A percentile compares a stretch with the other conserved stretches of the same genome.
phyloP scores from a whole-genome alignment of 2,329 filamentous ascomycete species.

The Elsinoe ampelina region DNA sequence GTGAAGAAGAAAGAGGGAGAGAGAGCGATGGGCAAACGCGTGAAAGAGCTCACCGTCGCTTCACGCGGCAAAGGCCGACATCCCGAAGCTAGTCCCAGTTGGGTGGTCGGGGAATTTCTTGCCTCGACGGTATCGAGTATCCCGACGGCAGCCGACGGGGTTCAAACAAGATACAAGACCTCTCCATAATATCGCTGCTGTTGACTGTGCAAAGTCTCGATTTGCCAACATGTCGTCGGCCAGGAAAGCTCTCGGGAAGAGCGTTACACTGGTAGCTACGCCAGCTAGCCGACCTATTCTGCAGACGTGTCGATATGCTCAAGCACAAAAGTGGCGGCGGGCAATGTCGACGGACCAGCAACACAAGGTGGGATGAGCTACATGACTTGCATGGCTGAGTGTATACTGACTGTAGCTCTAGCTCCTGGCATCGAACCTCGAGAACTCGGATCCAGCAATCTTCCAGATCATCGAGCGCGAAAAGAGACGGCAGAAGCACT shows the following conservation, averaged over 20 bases:
- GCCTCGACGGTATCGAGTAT: not conserved
- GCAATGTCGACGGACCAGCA: conserved; percentile 38
- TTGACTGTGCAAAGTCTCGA: not conserved
- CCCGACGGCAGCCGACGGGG: not conserved
- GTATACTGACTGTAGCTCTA: conserved; percentile 31
- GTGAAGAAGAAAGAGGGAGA: conserved; percentile 39
- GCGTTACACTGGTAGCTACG: conserved; percentile 30
- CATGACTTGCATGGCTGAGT: not conserved
- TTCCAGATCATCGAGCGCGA: conserved; percentile 89
- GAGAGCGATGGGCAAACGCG: not conserved
- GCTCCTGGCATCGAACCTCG: conserved; percentile 70
- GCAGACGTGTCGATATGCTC: conserved; percentile 24
- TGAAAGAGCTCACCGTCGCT: conserved; percentile 3
- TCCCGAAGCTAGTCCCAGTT: not conserved
- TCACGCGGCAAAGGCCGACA: not conserved
- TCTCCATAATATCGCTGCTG: not conserved
- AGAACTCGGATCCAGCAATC: conserved; percentile 77
- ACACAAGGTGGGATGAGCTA: conserved; percentile 34
- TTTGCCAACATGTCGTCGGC: conserved; percentile 33
- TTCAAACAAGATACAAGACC: conserved; percentile 5
- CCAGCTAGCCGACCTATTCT: conserved; percentile 24
- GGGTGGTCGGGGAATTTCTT: not conserved
- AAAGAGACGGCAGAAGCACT: conserved; percentile 93
- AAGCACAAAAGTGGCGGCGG: conserved; percentile 27
- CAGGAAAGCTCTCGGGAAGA: conserved; percentile 28